Evolutionary conservation across 1,284 basidiomycete species (phyloP), one percentile per base, ranked within the genome.

Genomic region (Cryptococcus sp.): DNA sequence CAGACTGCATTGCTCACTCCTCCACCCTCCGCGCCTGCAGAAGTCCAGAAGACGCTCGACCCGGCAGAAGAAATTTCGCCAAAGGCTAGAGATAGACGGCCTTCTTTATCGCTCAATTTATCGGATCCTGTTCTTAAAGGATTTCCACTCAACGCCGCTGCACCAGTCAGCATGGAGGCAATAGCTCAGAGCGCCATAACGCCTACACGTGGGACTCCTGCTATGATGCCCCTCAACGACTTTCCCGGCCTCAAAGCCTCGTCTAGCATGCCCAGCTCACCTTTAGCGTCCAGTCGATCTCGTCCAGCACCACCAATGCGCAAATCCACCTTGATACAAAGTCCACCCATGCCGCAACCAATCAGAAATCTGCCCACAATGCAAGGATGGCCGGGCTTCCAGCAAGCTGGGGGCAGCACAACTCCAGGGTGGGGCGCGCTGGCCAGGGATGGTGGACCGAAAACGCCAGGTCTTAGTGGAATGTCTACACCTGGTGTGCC

Each of bases 351-450:
- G 68, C 78, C 78, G 6, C 74, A 66, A 22, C 78, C 77, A 0
- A 79, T 79, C 55, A 73, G 75, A 47, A 75, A 76, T 52, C 63
- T 78, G 19, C 78, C 78, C 1, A 73, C 73, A 0, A 41, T 79
- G 63, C 49, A 50, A n/a, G 57, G 57, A 15, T 59, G 57, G 57
- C 52, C 57, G 3, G 56, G 57, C 16, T 55, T 46, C 40, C 47
- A 25, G 17, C 20, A 52, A 27, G 6, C 47, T 10, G 41, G 49
- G 22, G 53, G 52, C n/a, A 54, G 35, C 45, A 27, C 48, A 17
- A 70, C 71, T 10, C 72, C 73, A 13, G 61, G 66, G 5, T 77
- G 75, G 75, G 72, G 72, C 16, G 38, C 66, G 1, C 55, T 71
- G 19, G 71, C 71, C 13, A 61, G 54, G 22, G 66, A 69, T 50